A percentile compares a stretch with the other conserved stretches of the same genome.
Conservation (phyloP, 1,139 yeast genomes). For the Yamadazyma triangularis region DNA sequence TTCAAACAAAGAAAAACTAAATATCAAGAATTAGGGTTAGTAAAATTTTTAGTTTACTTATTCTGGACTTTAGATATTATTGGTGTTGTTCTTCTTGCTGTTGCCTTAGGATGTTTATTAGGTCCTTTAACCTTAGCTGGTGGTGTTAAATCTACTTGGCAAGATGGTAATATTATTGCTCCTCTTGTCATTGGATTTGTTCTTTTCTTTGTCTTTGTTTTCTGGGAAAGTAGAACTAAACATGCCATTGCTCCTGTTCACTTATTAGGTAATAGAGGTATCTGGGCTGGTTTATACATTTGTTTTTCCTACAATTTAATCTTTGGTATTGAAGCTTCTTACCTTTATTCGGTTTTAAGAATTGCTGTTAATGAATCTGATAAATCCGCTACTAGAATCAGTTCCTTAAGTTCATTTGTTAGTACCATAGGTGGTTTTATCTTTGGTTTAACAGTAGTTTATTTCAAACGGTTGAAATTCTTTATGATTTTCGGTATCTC, state of each 20-base stretch:
- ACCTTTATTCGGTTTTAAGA: constrained; percentile 30
- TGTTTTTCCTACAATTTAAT: constrained; percentile 28
- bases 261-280: constrained; percentile 33
- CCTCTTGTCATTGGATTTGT: constrained; percentile 36
- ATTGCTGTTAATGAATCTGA: constrained; percentile 30
- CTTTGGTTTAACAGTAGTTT: constrained; percentile 29
- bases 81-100: constrained; percentile 27
- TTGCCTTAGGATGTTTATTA: constrained; percentile 31
- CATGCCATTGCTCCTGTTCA: constrained; percentile 30
- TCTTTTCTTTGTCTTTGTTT: constrained; percentile 27
- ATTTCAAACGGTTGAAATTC: constrained; percentile 25
- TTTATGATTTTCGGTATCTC: constrained; percentile 30
- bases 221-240: constrained; percentile 30
- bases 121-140: constrained; percentile 39
- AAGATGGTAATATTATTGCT: constrained; percentile 25
- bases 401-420: constrained; percentile 28
- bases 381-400: constrained; percentile 33
- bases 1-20: constrained; percentile 19
- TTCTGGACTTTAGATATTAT: constrained; percentile 35
- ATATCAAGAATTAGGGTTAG: constrained; percentile 20
- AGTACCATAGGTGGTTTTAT: constrained; percentile 28
- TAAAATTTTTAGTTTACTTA: constrained; percentile 18
- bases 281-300: constrained; percentile 27
- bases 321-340: constrained; percentile 26
- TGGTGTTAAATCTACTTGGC: constrained; percentile 27